Percentiles rank a stretch among this genome's conserved stretches.
These are phyloP conservation scores for Wickerhamiella sorbophila DNA, from an alignment of 805 yeast genomes.

Conservation along the genomic window DNA sequence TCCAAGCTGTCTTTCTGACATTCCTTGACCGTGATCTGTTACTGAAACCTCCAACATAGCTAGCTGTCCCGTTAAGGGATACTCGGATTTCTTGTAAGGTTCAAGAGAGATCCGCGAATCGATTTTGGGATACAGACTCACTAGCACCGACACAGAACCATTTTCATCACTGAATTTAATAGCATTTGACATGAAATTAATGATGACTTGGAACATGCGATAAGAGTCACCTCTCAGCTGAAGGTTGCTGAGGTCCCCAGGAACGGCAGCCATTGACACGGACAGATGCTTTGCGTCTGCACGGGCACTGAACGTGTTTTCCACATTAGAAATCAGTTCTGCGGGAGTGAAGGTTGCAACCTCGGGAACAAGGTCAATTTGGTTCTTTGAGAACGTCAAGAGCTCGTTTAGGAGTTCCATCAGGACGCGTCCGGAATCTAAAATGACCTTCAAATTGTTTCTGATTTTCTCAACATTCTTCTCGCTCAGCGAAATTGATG, in stretches of 20 bases:
- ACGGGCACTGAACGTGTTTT: conserved; percentile 52
- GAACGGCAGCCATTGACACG: conserved; percentile 46
- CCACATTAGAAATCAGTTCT: conserved; percentile 67
- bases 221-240: conserved; percentile 67
- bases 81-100: conserved; percentile 5
- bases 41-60: conserved; percentile 48
- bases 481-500: conserved; percentile 85
- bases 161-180: conserved; percentile 73
- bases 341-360: conserved; percentile 58
- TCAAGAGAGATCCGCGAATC: conserved; percentile 8
- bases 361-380: conserved; percentile 73
- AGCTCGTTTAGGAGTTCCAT: conserved; percentile 81
- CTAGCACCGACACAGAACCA: conserved; percentile 21
- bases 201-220: conserved; percentile 74
- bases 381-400: conserved; percentile 76
- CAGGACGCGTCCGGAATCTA: conserved; percentile 76
- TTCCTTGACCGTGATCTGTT: conserved; percentile 86
- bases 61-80: conserved; percentile 7
- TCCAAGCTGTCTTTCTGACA: conserved; percentile 61
- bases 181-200: conserved; percentile 82
- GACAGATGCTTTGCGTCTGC: conserved; percentile 51
- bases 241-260: conserved; percentile 36
- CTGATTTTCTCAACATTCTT: conserved; percentile 49
- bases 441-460: conserved; percentile 63
- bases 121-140: conserved; percentile 8